Evolutionary conservation across 768 basidiomycete species (phyloP).

Genomic region (Suillus subalutaceus): DNA sequence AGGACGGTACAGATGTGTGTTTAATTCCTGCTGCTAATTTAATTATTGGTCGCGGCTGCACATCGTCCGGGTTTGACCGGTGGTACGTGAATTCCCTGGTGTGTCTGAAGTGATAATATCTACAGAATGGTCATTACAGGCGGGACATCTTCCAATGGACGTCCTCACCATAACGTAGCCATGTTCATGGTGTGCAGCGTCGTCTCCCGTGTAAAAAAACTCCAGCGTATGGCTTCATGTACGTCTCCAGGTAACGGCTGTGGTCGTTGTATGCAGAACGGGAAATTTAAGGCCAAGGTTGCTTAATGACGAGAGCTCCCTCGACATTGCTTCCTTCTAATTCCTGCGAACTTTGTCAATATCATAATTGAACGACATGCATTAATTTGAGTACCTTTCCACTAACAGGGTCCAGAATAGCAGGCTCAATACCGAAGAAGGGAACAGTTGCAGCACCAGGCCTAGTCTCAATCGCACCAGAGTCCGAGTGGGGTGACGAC

Average conservation of each 20-base stretch:
- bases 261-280: slow-evolving; percentile 93
- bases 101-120: slow-evolving; percentile 69
- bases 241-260: slow-evolving; percentile 78
- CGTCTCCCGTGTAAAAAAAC: slow-evolving; percentile 98
- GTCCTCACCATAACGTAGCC: slow-evolving; percentile 88
- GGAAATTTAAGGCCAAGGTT: slow-evolving; percentile 95
- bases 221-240: slow-evolving; percentile 88
- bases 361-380: too few relatives aligned
- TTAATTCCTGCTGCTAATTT: slow-evolving; percentile 69
- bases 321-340: slow-evolving; percentile 83
- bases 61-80: too few relatives aligned
- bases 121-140: slow-evolving; percentile 28
- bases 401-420: too few relatives aligned
- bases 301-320: slow-evolving; percentile 84
- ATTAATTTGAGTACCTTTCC: too few relatives aligned
- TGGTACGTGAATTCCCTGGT: slow-evolving; percentile 80
- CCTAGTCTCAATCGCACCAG: too few relatives aligned
- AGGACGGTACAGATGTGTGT: slow-evolving; percentile 81
- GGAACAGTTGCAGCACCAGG: too few relatives aligned
- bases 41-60: too few relatives aligned
- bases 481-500: too few relatives aligned
- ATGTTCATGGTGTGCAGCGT: slow-evolving; percentile 89
- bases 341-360: too few relatives aligned
- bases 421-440: too few relatives aligned
- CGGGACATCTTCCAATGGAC: slow-evolving; percentile 12